These are phyloP conservation scores for Onygenales sp. DNA, from an alignment of 2,329 filamentous ascomycete species.

Conservation along the genomic window DNA sequence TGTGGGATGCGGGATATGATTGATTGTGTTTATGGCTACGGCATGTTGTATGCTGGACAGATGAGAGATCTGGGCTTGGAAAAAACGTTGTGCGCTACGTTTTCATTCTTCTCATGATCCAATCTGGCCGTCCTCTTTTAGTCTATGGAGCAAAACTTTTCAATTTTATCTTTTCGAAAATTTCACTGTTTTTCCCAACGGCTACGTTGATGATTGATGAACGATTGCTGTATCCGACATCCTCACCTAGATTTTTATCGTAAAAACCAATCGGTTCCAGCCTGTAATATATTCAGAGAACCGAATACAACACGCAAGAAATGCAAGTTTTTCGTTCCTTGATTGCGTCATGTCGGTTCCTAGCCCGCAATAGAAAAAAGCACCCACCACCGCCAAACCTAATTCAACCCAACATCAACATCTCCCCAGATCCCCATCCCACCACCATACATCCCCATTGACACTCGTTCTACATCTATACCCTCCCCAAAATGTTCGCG, in stretches of 20 bases:
- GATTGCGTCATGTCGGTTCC: background rate
- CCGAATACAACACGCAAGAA: too few species aligned
- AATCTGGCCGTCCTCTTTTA: background rate
- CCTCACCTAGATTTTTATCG: too few species aligned
- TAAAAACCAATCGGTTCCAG: background rate
- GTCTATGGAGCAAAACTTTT: conserved; percentile 4
- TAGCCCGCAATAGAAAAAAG: background rate
- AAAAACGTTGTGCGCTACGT: background rate
- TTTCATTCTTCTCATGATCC: background rate
- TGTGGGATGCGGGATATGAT: conserved; percentile 2
- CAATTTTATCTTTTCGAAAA: conserved; percentile 1
- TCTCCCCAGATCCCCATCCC: background rate
- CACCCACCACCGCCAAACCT: background rate
- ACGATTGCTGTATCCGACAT: too few species aligned
- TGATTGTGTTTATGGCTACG: conserved; percentile 6
- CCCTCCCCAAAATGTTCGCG: conserved; percentile 51
- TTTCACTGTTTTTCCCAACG: background rate
- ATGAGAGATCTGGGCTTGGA: background rate
- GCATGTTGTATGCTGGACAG: conserved; percentile 1
- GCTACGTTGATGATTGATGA: background rate
- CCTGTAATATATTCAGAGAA: background rate
- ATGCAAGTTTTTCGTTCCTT: background rate
- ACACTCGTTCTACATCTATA: conserved; percentile 7
- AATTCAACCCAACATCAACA: background rate
- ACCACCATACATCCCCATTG: background rate